These are phyloP conservation scores for Oropetium thomaeum DNA, from an alignment of 176 grass and related monocot genomes.

Conservation along the genomic window DNA sequence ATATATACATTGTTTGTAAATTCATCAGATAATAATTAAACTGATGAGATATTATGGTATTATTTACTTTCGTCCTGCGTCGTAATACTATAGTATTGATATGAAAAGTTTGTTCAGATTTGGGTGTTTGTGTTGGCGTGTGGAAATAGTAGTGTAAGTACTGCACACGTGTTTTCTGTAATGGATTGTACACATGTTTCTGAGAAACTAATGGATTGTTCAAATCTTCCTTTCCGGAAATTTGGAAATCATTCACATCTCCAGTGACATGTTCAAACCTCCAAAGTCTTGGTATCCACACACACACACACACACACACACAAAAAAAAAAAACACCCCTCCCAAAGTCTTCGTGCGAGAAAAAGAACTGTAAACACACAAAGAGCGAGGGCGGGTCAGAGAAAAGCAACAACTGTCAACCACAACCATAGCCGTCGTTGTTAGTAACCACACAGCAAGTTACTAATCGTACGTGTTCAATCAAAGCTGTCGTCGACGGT, in stretches of 20 bases:
- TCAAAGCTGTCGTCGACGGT: background rate
- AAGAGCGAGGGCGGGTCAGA: background rate
- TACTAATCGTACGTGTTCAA: background rate
- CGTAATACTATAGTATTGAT: background rate
- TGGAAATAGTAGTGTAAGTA: background rate
- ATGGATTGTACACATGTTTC: background rate
- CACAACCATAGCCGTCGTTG: background rate
- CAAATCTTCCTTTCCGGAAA: background rate
- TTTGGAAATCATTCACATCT: background rate
- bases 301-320: too few relatives aligned
- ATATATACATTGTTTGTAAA: constrained; percentile 9
- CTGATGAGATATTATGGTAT: background rate
- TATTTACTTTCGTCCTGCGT: background rate
- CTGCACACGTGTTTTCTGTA: background rate
- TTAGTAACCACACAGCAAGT: background rate
- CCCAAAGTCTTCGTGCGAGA: background rate
- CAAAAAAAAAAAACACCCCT: too few relatives aligned
- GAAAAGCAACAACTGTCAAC: background rate
- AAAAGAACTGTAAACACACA: background rate
- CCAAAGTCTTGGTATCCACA: too few relatives aligned
- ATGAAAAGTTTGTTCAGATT: too few relatives aligned
- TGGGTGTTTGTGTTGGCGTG: background rate
- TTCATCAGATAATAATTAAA: constrained; percentile 26
- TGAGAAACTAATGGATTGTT: background rate
- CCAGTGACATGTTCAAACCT: background rate